Evolutionary conservation across 257 asterid genomes (phyloP), one percentile per base, ranked within the genome.

Genomic region (Prunella vulgaris): DNA sequence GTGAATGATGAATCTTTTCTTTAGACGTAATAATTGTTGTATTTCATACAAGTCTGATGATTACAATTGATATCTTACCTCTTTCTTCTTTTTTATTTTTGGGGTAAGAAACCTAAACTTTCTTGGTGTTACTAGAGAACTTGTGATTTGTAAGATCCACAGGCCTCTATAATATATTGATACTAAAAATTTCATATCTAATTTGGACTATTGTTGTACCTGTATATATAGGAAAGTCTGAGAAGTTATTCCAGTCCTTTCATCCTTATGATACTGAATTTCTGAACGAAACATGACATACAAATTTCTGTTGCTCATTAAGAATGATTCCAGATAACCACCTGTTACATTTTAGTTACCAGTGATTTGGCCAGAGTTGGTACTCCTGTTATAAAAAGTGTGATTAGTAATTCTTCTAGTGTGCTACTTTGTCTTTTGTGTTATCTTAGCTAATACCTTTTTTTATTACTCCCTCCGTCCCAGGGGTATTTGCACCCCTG

Each of bases 211-310:
- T 60, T 44, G 20, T 59, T 38, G 12, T 22, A 62, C 51, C 32
- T 12, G 60, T 42, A 28, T 24, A n/a, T 12, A 27, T 54, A 57
- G 27, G 66, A 65, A 46, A 69, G 13, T n/a, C 28, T 37, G 46
- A 56, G 54, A 18, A 28, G 21, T 10, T 56, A 53, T 32, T 17
- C 18, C 71, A 42, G 63, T 35, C 42, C 33, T 25, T 73, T 35
- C 66, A 17, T 57, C 64, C 24, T n/a, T 72, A 9, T 49, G 35
- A 27, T 51, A 25, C 66, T 58, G 72, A 74, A 61, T 56, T 53
- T 61, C 10, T 60, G 5, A 58, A 10, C 52, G 58, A 9, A n/a
- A 68, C 3, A 58, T 60, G 44, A 32, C 33, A 22, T 5, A 9
- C 46, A 14, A 22, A 60, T 59, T 28, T 62, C 58, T 71, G 53